These are phyloP conservation scores for Cyathus olla DNA, from an alignment of 1,284 basidiomycete genomes.

Conservation along the genomic window DNA sequence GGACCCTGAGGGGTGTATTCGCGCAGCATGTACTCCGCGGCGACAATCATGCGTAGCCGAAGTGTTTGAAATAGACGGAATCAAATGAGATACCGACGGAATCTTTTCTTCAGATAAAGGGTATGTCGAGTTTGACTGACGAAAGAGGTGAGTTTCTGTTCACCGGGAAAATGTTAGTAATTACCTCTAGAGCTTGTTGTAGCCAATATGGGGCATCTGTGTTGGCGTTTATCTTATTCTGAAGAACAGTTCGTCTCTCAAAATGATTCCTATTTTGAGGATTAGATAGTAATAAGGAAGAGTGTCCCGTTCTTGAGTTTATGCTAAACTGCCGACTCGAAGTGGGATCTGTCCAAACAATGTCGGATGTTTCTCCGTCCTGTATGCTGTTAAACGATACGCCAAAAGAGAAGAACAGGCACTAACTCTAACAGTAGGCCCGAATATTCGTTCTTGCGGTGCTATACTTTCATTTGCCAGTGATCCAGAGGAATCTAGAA, in stretches of 20 bases:
- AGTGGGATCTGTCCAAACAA: conserved; percentile 69
- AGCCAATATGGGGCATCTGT: conserved; percentile 41
- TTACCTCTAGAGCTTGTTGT: conserved; percentile 42
- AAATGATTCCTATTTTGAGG: no score
- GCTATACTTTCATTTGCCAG: neutral
- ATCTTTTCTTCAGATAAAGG: conserved; percentile 57
- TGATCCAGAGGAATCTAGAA: no score
- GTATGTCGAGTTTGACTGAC: conserved; percentile 65
- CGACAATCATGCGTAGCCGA: neutral
- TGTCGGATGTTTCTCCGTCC: conserved; percentile 36
- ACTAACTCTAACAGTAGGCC: neutral
- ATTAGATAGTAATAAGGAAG: conserved; percentile 32
- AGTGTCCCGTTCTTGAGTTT: conserved; percentile 74
- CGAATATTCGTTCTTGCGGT: conserved; percentile 5
- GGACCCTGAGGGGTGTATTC: no score
- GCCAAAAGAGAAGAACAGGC: no score
- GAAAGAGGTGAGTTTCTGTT: neutral
- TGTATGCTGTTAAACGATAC: conserved; percentile 3
- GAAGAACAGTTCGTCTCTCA: no score
- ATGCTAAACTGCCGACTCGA: conserved; percentile 79
- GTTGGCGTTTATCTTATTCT: neutral
- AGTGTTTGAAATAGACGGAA: neutral
- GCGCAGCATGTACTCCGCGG: no score
- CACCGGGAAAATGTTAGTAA: neutral
- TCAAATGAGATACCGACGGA: conserved; percentile 49